Conservation (phyloP, 345 rosid genomes). For the Conringia planisiliqua region DNA sequence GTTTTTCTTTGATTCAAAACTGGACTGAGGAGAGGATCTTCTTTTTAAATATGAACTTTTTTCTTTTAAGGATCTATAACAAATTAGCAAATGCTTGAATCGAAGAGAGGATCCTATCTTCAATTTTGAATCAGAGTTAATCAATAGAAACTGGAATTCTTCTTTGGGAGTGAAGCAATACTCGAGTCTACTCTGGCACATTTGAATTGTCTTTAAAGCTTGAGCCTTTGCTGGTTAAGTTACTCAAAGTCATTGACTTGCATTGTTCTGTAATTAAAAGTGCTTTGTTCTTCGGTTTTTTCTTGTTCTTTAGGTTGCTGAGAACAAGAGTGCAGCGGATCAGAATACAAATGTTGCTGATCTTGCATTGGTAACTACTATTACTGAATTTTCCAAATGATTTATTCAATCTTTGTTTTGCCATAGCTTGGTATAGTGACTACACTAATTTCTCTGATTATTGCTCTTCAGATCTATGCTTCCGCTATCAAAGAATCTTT, state of each 20-base stretch:
- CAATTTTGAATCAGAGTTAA: not conserved
- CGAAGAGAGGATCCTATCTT: not conserved
- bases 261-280: not conserved
- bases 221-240: not conserved
- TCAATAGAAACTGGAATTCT: too few relatives aligned
- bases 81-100: not conserved
- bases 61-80: not conserved
- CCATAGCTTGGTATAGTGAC: not conserved
- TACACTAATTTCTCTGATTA: not conserved
- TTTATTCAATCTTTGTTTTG: not conserved
- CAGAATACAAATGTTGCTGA: constrained; percentile 39
- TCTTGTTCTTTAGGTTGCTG: not conserved
- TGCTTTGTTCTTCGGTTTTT: not conserved
- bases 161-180: too few relatives aligned
- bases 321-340: not conserved
- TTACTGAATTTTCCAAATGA: not conserved
- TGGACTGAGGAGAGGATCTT: constrained; percentile 3
- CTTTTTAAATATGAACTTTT: constrained; percentile 1
- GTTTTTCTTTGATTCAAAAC: too few relatives aligned
- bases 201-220: not conserved
- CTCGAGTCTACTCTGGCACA: not conserved
- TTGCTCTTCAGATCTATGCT: constrained; percentile 41
- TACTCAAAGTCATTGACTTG: not conserved
- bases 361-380: constrained; percentile 47
- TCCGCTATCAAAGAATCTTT: constrained; percentile 75